phyloP scores from a whole-genome alignment of 495 filamentous ascomycete genomes.

The Penicillium fimorum region DNA sequence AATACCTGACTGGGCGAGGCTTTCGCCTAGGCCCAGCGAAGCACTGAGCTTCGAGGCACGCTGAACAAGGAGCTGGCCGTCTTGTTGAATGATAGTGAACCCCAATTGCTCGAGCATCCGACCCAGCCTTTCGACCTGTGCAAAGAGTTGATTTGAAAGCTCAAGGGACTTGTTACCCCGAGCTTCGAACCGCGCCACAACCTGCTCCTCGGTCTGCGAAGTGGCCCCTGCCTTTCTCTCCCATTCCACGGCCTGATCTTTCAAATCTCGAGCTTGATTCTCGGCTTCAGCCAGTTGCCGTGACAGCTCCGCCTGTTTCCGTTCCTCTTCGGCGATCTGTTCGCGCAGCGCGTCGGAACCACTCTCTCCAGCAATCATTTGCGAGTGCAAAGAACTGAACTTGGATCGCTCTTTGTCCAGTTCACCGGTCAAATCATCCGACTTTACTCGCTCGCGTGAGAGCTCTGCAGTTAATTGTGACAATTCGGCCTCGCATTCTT shows the following conservation, averaged over 20 bases:
- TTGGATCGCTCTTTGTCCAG: slow-evolving; percentile 64
- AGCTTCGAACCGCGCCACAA: slow-evolving; percentile 51
- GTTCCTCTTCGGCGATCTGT: slow-evolving; percentile 67
- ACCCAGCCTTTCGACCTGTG: slow-evolving; percentile 72
- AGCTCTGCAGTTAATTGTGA: slow-evolving; percentile 42
- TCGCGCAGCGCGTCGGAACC: slow-evolving; percentile 73
- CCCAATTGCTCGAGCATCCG: slow-evolving; percentile 82
- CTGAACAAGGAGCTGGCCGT: slow-evolving; percentile 72
- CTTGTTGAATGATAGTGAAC: slow-evolving; percentile 72
- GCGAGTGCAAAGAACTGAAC: slow-evolving; percentile 60
- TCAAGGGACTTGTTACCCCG: slow-evolving; percentile 72
- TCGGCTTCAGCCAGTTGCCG: slow-evolving; percentile 65
- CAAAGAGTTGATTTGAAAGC: slow-evolving; percentile 73
- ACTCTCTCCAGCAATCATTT: slow-evolving; percentile 74
- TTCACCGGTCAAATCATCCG: slow-evolving; percentile 58
- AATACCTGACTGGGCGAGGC: slow-evolving; percentile 59
- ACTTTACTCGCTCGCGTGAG: slow-evolving; percentile 56
- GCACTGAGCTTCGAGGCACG: slow-evolving; percentile 66
- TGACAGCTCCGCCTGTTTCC: slow-evolving; percentile 56
- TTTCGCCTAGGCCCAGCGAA: slow-evolving; percentile 55
- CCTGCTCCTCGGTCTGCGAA: slow-evolving; percentile 49
- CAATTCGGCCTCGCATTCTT: slow-evolving; percentile 38
- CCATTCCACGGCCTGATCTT: slow-evolving; percentile 63
- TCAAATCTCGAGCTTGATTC: slow-evolving; percentile 61
- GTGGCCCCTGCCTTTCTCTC: slow-evolving; percentile 56